Conservation (phyloP, 2,329 filamentous ascomycete genomes). For the Coniella vitis region DNA sequence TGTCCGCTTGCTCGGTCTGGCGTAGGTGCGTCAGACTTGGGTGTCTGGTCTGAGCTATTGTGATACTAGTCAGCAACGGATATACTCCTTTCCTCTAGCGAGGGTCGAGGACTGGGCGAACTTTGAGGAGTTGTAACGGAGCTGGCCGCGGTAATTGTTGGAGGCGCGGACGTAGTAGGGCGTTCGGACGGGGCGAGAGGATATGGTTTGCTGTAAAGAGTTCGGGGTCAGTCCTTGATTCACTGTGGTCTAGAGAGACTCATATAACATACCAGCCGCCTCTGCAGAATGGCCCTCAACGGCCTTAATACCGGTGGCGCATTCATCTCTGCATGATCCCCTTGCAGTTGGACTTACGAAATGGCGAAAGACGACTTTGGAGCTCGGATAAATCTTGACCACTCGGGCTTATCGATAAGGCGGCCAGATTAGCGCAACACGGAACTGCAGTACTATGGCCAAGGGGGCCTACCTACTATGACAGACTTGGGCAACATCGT, state of each 20-base stretch:
- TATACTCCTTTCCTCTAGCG: background rate
- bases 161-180: constrained; percentile 11
- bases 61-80: background rate
- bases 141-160: constrained; percentile 9
- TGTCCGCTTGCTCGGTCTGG: constrained; percentile 1
- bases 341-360: constrained; percentile 2
- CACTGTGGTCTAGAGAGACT: background rate
- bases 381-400: constrained; percentile 13
- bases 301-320: constrained; percentile 30
- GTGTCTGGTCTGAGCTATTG: constrained; percentile 10
- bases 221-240: constrained; percentile 7
- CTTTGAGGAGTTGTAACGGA: constrained; percentile 15
- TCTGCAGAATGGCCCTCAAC: constrained; percentile 25
- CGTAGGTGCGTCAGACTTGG: constrained; percentile 3
- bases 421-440: background rate
- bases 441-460: too few species aligned
- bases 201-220: constrained; percentile 19
- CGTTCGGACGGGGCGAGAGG: constrained; percentile 11
- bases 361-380: constrained; percentile 3
- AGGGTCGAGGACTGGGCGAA: background rate
- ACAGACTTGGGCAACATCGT: background rate
- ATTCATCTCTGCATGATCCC: constrained; percentile 26
- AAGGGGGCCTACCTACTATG: background rate
- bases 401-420: constrained; percentile 15
- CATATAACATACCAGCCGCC: constrained; percentile 22